Evolutionary conservation across 2,329 filamentous ascomycete species (phyloP).

Genomic region (Zymoseptoria brevis): DNA sequence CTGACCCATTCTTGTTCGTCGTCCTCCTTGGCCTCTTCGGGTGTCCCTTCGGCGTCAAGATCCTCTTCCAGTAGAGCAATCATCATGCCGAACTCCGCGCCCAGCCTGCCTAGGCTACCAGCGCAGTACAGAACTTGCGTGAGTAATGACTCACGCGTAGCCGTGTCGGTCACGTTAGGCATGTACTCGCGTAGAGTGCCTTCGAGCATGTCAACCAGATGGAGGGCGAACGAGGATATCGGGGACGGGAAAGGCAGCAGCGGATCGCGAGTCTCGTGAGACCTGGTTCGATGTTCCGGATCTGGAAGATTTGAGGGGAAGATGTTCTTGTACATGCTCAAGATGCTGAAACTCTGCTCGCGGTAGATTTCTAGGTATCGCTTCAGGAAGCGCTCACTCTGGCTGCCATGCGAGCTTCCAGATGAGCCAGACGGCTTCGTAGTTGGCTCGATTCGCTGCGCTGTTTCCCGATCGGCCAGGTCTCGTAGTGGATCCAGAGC

Average conservation of each 20-base stretch:
- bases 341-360: conserved; percentile 91
- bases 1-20: conserved; percentile 68
- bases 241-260: conserved; percentile 60
- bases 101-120: conserved; percentile 78
- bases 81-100: conserved; percentile 87
- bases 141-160: conserved; percentile 74
- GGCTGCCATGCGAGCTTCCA: conserved; percentile 63
- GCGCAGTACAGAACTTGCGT: conserved; percentile 93
- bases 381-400: conserved; percentile 90
- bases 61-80: conserved; percentile 56
- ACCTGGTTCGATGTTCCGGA: conserved; percentile 6
- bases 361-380: conserved; percentile 95
- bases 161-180: conserved; percentile 70
- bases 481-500: conserved; percentile 79
- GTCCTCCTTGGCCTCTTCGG: conserved; percentile 53
- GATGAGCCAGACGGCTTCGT: conserved; percentile 33
- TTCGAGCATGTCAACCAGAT: conserved; percentile 72
- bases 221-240: conserved; percentile 73
- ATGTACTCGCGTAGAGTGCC: conserved; percentile 69
- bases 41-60: conserved; percentile 38
- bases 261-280: conserved; percentile 22
- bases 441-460: conserved; percentile 32
- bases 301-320: conserved; percentile 55
- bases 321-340: conserved; percentile 89
- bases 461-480: conserved; percentile 77